phyloP scores from a whole-genome alignment of 139 green algal species.

The Desmodesmus armatus region DNA sequence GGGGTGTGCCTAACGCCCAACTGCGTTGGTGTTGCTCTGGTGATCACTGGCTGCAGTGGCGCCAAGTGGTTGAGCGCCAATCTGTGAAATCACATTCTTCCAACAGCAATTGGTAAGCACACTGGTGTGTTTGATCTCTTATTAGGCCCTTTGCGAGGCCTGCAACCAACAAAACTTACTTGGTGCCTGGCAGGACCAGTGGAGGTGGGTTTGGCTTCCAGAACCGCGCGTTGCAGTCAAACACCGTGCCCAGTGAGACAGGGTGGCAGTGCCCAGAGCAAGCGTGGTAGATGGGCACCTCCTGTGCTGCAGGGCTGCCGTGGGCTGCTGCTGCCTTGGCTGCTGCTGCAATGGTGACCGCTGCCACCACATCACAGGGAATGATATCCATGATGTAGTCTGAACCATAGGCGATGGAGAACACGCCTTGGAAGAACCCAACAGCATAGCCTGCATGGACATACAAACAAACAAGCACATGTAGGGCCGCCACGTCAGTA shows the following conservation, averaged over 20 bases:
- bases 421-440: conserved; percentile 16
- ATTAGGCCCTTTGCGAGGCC: too few relatives aligned
- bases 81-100: too few relatives aligned
- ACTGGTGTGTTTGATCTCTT: too few relatives aligned
- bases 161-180: too few relatives aligned
- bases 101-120: too few relatives aligned
- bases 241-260: not conserved
- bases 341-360: conserved; percentile 7
- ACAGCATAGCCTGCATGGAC: conserved; percentile 12
- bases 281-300: conserved; percentile 46
- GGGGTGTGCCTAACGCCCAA: too few relatives aligned
- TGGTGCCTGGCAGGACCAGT: conserved; percentile 20
- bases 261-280: not conserved
- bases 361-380: conserved; percentile 18
- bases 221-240: not conserved
- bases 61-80: too few relatives aligned
- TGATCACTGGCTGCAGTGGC: too few relatives aligned
- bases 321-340: conserved; percentile 4
- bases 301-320: not conserved
- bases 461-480: not conserved
- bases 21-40: too few relatives aligned
- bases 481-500: not conserved
- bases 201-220: conserved; percentile 31
- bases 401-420: conserved; percentile 9
- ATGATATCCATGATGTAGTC: conserved; percentile 43